A percentile compares a stretch with the other conserved stretches of the same genome.
Evolutionary conservation across 768 basidiomycete genomes (phyloP).

Genomic region (Boletus sp.): DNA sequence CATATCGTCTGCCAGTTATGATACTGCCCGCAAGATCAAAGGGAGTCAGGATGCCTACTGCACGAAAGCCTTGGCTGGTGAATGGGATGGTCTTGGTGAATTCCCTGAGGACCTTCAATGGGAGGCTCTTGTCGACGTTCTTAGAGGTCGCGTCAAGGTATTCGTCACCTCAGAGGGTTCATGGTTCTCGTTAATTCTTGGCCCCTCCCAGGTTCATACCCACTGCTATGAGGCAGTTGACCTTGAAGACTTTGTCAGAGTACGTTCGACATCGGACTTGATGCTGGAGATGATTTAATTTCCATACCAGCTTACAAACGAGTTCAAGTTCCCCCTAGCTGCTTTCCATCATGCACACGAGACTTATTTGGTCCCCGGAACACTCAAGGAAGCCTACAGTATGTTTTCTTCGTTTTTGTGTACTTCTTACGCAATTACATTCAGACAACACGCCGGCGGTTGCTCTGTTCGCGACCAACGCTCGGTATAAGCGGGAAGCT

Average conservation of each 20-base stretch:
- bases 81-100: slow-evolving; percentile 37
- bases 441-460: slow-evolving; percentile 60
- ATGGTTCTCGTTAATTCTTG: not conserved
- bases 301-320: slow-evolving; percentile 68
- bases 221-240: slow-evolving; percentile 61
- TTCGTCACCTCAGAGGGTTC: not conserved
- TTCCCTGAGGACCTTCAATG: slow-evolving; percentile 75
- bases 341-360: slow-evolving; percentile 89
- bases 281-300: slow-evolving; percentile 2
- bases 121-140: slow-evolving; percentile 78
- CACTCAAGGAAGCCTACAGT: slow-evolving; percentile 69
- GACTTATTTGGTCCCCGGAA: slow-evolving; percentile 81
- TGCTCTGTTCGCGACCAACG: slow-evolving; percentile 79
- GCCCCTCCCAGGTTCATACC: slow-evolving; percentile 25
- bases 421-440: not conserved
- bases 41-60: slow-evolving; percentile 54
- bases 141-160: slow-evolving; percentile 80
- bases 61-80: slow-evolving; percentile 36
- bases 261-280: slow-evolving; percentile 31
- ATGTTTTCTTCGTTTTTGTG: slow-evolving; percentile 1
- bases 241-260: slow-evolving; percentile 63
- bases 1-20: slow-evolving; percentile 35
- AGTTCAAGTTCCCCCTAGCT: slow-evolving; percentile 81
- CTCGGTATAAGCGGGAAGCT: slow-evolving; percentile 61
- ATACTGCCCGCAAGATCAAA: slow-evolving; percentile 52